Percentiles rank a stretch among this genome's conserved stretches.
phyloP scores from a whole-genome alignment of 805 yeast species.

The Candida lessepsii region DNA sequence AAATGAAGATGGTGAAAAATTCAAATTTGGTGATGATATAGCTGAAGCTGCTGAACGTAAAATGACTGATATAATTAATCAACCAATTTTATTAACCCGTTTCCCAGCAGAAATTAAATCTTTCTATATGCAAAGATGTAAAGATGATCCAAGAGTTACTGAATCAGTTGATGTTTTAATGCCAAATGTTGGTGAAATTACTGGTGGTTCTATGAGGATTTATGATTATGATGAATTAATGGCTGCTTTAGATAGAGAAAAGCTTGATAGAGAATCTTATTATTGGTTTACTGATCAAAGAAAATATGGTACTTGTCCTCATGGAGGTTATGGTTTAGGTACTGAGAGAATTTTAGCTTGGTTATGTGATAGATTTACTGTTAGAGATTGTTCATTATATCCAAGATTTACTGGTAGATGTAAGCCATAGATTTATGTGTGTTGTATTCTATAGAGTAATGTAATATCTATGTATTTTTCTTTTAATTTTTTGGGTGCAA shows the following conservation, averaged over 20 bases:
- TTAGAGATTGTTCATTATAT: conserved; percentile 95
- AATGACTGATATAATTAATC: conserved; percentile 94
- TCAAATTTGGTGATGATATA: conserved; percentile 97
- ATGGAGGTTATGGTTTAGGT: conserved; percentile 99
- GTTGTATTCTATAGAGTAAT: background rate
- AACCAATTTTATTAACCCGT: conserved; percentile 85
- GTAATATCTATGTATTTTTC: background rate
- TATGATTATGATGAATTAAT: conserved; percentile 74
- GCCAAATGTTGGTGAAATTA: conserved; percentile 99
- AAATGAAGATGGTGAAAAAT: conserved; percentile 91
- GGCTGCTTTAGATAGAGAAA: conserved; percentile 92
- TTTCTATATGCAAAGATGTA: conserved; percentile 94
- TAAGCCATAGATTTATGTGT: conserved; percentile 60
- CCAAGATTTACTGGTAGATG: conserved; percentile 99
- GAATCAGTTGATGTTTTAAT: conserved; percentile 97
- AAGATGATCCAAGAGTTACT: conserved; percentile 89
- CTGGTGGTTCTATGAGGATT: conserved; percentile 99
- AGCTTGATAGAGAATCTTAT: conserved; percentile 76
- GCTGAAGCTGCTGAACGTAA: conserved; percentile 99
- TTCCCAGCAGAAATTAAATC: conserved; percentile 98
- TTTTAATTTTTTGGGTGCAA: no score
- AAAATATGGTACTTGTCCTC: conserved; percentile 96
- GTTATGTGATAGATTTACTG: conserved; percentile 97
- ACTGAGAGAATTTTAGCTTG: conserved; percentile 98
- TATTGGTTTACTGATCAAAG: conserved; percentile 97